A percentile compares a stretch with the other conserved stretches of the same genome.
These are phyloP conservation scores for Thielaviopsis populi DNA, from an alignment of 2,329 filamentous ascomycete genomes.

Conservation along the genomic window DNA sequence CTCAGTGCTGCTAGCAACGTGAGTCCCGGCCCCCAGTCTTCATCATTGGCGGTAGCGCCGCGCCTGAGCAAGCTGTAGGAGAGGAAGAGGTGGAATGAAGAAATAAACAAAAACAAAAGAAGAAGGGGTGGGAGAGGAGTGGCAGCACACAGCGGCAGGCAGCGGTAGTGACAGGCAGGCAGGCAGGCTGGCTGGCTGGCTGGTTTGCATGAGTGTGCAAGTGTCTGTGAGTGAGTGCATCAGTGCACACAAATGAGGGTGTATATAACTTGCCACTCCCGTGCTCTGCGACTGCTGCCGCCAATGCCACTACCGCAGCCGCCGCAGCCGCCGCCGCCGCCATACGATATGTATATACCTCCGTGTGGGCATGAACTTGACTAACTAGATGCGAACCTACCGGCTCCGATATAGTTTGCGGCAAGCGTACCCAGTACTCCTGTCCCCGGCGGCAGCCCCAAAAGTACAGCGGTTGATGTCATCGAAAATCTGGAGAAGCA, in stretches of 20 bases:
- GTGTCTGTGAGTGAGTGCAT: not conserved
- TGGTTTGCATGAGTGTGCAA: not conserved
- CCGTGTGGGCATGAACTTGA: not conserved
- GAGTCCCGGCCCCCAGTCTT: constrained; percentile 28
- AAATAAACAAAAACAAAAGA: not conserved
- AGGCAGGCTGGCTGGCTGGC: too few species aligned
- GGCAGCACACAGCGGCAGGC: not conserved
- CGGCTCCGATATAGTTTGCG: constrained; percentile 7
- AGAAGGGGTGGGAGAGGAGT: not conserved
- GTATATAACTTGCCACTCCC: too few species aligned
- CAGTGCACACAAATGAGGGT: not conserved
- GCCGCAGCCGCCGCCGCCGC: not conserved
- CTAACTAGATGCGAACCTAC: not conserved
- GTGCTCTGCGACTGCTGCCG: too few species aligned
- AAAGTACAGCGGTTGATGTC: constrained; percentile 5
- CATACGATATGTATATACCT: constrained; percentile 1
- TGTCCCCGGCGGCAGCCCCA: constrained; percentile 7
- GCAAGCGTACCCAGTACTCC: constrained; percentile 13
- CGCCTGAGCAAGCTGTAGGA: constrained; percentile 19
- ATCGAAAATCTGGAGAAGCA: constrained; percentile 19
- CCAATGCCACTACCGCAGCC: too few species aligned
- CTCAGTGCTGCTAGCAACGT: constrained; percentile 76
- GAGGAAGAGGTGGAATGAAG: too few species aligned
- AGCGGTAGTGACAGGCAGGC: too few species aligned
- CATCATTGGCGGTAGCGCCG: constrained; percentile 6